Evolutionary conservation across 371 early-diverging fungal species (phyloP).

Genomic region (Zopfochytrium polystomum): DNA sequence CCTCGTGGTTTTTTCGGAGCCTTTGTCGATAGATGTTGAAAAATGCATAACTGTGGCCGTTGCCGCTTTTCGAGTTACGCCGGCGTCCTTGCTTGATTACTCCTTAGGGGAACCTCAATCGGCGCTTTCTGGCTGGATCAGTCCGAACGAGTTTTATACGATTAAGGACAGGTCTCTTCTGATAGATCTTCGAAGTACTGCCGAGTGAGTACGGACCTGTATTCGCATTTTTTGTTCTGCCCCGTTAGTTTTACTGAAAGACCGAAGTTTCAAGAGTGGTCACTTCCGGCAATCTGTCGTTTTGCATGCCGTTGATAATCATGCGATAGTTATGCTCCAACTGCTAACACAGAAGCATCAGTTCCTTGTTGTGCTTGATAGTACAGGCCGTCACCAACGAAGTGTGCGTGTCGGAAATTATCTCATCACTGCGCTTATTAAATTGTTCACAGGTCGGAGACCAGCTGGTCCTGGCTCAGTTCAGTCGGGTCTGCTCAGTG

Average conservation of each 20-base stretch:
- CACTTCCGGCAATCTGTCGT: not conserved
- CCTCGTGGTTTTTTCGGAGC: slow-evolving; percentile 30
- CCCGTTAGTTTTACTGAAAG: too few species aligned
- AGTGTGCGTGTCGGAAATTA: too few species aligned
- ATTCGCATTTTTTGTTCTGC: not conserved
- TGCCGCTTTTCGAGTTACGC: slow-evolving; percentile 15
- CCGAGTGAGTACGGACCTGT: not conserved
- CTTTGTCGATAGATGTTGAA: slow-evolving; percentile 28
- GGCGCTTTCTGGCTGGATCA: not conserved
- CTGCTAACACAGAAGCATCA: not conserved
- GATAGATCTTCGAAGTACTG: not conserved
- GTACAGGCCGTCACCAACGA: not conserved
- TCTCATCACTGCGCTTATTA: not conserved
- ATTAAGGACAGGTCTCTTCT: not conserved
- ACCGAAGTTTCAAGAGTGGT: too few species aligned
- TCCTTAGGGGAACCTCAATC: not conserved
- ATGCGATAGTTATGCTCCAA: not conserved
- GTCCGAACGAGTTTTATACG: not conserved
- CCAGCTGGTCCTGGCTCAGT: not conserved
- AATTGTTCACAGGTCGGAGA: not conserved
- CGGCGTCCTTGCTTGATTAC: slow-evolving; percentile 13
- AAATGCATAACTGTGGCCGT: slow-evolving; percentile 18
- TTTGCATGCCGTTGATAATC: not conserved
- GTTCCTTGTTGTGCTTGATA: not conserved
- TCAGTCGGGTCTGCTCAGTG: not conserved